phyloP scores from a whole-genome alignment of 2,329 filamentous ascomycete species.

The Phyllosticta paracitricarpa region DNA sequence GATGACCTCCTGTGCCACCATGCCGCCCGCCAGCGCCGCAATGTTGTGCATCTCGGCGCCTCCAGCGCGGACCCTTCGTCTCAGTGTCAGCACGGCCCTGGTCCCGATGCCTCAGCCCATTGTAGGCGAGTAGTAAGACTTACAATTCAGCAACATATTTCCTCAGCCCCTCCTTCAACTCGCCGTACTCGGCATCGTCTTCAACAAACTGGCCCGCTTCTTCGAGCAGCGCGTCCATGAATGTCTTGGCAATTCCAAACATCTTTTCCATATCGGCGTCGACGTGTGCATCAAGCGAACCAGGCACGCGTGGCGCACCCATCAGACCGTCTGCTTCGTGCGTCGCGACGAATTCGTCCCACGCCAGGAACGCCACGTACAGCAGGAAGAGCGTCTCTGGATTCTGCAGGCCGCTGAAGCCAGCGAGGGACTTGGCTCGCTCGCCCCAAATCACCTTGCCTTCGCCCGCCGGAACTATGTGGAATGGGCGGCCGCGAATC shows the following conservation, averaged over 20 bases:
- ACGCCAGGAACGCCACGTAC: constrained; percentile 43
- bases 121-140: constrained; percentile 15
- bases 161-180: constrained; percentile 25
- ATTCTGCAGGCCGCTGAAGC: constrained; percentile 14
- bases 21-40: constrained; percentile 74
- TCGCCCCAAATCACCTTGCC: constrained; percentile 33
- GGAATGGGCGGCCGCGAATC: constrained; percentile 54
- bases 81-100: neutral
- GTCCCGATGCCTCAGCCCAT: too few relatives aligned
- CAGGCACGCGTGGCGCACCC: constrained; percentile 27
- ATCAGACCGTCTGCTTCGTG: constrained; percentile 27
- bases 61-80: constrained; percentile 47
- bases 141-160: constrained; percentile 35
- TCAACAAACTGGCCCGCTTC: constrained; percentile 32
- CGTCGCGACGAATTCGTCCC: constrained; percentile 35
- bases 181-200: constrained; percentile 29
- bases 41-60: constrained; percentile 90
- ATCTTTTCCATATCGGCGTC: constrained; percentile 31
- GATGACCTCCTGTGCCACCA: constrained; percentile 90
- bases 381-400: constrained; percentile 37
- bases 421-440: constrained; percentile 33
- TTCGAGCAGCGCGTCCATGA: constrained; percentile 33
- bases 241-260: constrained; percentile 32
- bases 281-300: constrained; percentile 22
- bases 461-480: constrained; percentile 34